Percentiles rank a stretch among this genome's conserved stretches.
Evolutionary conservation across 495 filamentous ascomycete species (phyloP).

Genomic region (Penicillium lividum): DNA sequence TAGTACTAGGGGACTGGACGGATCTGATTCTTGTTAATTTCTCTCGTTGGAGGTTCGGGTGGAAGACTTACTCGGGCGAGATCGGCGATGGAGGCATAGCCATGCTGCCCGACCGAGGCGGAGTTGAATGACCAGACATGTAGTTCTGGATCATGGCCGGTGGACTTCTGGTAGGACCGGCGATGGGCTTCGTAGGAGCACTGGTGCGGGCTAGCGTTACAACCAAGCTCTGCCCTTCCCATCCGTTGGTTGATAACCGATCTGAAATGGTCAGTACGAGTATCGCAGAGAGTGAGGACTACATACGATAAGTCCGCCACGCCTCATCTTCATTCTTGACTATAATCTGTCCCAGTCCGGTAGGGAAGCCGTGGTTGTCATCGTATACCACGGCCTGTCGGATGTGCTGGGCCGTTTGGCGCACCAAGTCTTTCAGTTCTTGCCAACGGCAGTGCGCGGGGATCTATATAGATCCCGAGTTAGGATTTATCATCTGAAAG

Average conservation of each 20-base stretch:
- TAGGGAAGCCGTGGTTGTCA: slow-evolving; percentile 47
- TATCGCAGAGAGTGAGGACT: background rate
- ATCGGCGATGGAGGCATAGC: slow-evolving; percentile 41
- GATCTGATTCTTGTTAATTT: slow-evolving; percentile 24
- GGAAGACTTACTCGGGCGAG: slow-evolving; percentile 37
- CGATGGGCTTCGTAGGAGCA: slow-evolving; percentile 45
- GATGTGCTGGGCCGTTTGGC: slow-evolving; percentile 49
- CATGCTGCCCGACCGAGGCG: slow-evolving; percentile 33
- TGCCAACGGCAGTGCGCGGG: slow-evolving; percentile 52
- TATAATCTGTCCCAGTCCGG: slow-evolving; percentile 50
- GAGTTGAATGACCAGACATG: slow-evolving; percentile 39
- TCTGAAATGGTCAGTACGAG: slow-evolving; percentile 28
- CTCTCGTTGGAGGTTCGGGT: background rate
- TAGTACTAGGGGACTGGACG: slow-evolving; percentile 26
- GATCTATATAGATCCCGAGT: slow-evolving; percentile 28
- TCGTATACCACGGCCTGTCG: slow-evolving; percentile 52
- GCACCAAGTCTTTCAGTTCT: slow-evolving; percentile 50
- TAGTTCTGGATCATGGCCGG: slow-evolving; percentile 31
- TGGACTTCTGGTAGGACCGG: slow-evolving; percentile 47
- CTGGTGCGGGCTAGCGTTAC: slow-evolving; percentile 48
- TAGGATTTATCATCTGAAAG: background rate
- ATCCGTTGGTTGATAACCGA: slow-evolving; percentile 45
- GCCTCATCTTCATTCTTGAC: slow-evolving; percentile 52
- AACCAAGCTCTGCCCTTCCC: slow-evolving; percentile 48
- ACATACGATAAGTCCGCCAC: slow-evolving; percentile 49